phyloP scores from a whole-genome alignment of 371 early-diverging fungal genomes.

The Amoeboaphelidium protococcarum region DNA sequence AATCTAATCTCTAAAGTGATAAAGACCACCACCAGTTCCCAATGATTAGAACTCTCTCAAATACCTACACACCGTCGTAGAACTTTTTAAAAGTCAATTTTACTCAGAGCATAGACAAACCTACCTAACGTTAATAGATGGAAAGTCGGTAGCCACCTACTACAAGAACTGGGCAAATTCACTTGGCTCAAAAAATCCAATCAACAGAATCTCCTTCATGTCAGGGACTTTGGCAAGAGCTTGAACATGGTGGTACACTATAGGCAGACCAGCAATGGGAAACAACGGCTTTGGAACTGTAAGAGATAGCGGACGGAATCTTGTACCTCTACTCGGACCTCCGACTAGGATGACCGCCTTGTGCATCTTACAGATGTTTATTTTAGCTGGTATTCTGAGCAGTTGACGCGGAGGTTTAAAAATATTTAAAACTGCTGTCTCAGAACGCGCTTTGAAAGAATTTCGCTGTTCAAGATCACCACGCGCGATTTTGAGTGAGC shows the following conservation, averaged over 20 bases:
- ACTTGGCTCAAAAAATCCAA: slow-evolving; percentile 51
- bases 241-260: slow-evolving; percentile 79
- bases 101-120: neutral
- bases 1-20: slow-evolving; percentile 91
- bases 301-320: slow-evolving; percentile 88
- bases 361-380: no score
- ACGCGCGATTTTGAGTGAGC: no score
- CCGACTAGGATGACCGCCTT: slow-evolving; percentile 89
- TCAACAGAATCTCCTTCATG: slow-evolving; percentile 66
- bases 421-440: no score
- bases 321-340: slow-evolving; percentile 84
- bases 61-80: slow-evolving; percentile 25
- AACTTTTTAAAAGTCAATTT: no score
- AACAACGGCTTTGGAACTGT: slow-evolving; percentile 87
- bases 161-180: slow-evolving; percentile 65
- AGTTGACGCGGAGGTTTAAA: no score
- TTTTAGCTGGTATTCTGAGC: no score
- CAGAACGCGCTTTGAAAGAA: no score
- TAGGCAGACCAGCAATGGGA: slow-evolving; percentile 80
- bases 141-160: slow-evolving; percentile 53
- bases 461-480: no score
- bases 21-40: slow-evolving; percentile 88
- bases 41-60: slow-evolving; percentile 83
- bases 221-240: slow-evolving; percentile 60
- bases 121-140: slow-evolving; percentile 50